Base-by-base conservation (phyloP, 805 yeast species). In the Pichia nanzhaoensis region DNA sequence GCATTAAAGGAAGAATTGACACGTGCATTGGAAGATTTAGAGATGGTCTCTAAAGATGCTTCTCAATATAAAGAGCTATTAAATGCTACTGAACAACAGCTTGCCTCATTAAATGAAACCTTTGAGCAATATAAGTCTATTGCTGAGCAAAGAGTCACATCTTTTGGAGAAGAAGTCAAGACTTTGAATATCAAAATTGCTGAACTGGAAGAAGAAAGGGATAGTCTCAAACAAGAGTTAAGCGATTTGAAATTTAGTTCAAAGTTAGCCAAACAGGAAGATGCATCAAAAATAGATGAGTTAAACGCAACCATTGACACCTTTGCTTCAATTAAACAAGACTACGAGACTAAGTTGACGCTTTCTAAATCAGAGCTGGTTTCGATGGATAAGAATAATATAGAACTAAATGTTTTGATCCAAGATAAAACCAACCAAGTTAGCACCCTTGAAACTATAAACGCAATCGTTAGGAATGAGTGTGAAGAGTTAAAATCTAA, bases 21-120 rank as follows among this genome's bases (percentile, higher is more conserved):
- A 47, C 51, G 60, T 46, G 66, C 82, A 8, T 68, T 72, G 43
- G 67, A 70, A 37, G 86, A 82, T 45, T 69, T 83, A 45, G 74
- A 70, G 19, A 65, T 74, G 14, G 77, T 86, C 1, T 75, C 75
- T 51, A 67, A 73, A n/a, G 78, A 74, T 54, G 71, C 76, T 9
- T 70, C 70, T n/a, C 80, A 82, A 52, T 75, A 81, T 57, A 76
- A 80, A 46, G 67, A 66, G n/a, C 71, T 86, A 34, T 80, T 89
- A 0, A 63, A 64, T 42, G 77, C 84, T 13, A 77, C 87, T 3
- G 95, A 86, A 56, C 76, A 74, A 42, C 78, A 89, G 5, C 67
- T 86, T 33, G 62, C 66, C 33, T 68, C 71, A 38, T 66, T 85
- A 48, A 78, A 76, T 24, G 65, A 66, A 18, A 67, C 81, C 1